These are phyloP conservation scores for Juglanconis juglandina DNA, from an alignment of 2,329 filamentous ascomycete genomes.

Conservation along the genomic window DNA sequence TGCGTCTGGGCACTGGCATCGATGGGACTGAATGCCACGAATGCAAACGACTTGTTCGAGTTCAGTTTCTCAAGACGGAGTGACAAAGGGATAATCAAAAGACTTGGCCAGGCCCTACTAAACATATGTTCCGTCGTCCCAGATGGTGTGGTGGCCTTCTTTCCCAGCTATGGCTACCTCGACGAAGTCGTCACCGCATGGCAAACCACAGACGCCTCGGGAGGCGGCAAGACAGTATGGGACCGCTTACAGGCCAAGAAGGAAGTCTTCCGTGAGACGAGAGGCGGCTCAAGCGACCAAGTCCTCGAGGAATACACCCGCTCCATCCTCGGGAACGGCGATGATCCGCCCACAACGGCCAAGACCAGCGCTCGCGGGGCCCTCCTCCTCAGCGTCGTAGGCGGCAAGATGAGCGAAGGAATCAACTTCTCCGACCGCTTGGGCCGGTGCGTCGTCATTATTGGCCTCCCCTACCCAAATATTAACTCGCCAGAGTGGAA, in stretches of 20 bases:
- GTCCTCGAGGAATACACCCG: constrained; percentile 70
- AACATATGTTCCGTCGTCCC: constrained; percentile 72
- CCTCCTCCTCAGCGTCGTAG: constrained; percentile 83
- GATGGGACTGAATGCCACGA: constrained; percentile 37
- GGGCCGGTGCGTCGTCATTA: constrained; percentile 84
- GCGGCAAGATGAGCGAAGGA: constrained; percentile 91
- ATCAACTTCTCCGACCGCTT: constrained; percentile 96
- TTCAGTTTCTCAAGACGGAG: constrained; percentile 81
- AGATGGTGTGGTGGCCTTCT: constrained; percentile 90
- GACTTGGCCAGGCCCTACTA: constrained; percentile 71
- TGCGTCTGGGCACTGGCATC: constrained; percentile 69
- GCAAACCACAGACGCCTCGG: constrained; percentile 38
- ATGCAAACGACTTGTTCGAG: constrained; percentile 55
- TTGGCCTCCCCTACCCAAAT: constrained; percentile 91
- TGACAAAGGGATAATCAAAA: constrained; percentile 64
- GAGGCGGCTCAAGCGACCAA: constrained; percentile 59
- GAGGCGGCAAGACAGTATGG: constrained; percentile 48
- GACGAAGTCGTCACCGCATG: constrained; percentile 67
- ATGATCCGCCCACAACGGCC: background rate
- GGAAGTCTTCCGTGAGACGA: constrained; percentile 57
- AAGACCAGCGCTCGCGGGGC: constrained; percentile 54
- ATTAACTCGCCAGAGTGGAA: constrained; percentile 88
- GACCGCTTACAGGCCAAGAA: constrained; percentile 58
- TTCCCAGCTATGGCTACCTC: constrained; percentile 90
- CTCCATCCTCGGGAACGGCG: constrained; percentile 55